phyloP scores from a whole-genome alignment of 1,284 basidiomycete genomes.

The Gomphus sp. region DNA sequence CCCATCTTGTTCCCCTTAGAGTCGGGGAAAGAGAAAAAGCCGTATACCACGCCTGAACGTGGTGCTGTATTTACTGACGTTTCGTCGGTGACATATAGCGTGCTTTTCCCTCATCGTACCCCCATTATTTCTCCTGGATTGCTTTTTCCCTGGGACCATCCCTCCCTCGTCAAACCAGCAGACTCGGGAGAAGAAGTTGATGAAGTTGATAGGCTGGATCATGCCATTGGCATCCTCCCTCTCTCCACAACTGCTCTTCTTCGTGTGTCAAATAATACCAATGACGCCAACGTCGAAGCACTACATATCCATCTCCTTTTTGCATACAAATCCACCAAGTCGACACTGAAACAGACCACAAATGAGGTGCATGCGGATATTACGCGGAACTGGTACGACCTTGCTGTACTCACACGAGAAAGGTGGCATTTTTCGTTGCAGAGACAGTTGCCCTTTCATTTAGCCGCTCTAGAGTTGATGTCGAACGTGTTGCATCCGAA shows the following conservation, averaged over 20 bases:
- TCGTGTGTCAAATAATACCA: constrained; percentile 29
- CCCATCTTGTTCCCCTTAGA: constrained; percentile 21
- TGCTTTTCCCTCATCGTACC: constrained; percentile 28
- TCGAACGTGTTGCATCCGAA: background rate
- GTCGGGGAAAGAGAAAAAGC: constrained; percentile 13
- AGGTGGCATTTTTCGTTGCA: constrained; percentile 27
- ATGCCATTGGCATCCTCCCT: constrained; percentile 36
- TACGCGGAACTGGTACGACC: constrained; percentile 56
- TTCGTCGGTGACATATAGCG: constrained; percentile 41
- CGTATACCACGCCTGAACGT: constrained; percentile 14
- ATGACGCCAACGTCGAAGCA: constrained; percentile 29
- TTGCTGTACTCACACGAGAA: constrained; percentile 47
- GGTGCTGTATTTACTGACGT: constrained; percentile 19
- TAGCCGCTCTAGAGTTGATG: constrained; percentile 59
- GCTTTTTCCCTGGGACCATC: constrained; percentile 20
- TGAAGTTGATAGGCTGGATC: constrained; percentile 11
- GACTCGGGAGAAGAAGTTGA: constrained; percentile 16
- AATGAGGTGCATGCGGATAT: constrained; percentile 44
- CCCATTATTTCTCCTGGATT: constrained; percentile 27
- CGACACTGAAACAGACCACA: constrained; percentile 27
- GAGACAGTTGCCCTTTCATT: constrained; percentile 52
- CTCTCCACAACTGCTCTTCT: constrained; percentile 48
- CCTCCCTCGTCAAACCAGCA: constrained; percentile 15
- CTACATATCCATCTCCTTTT: constrained; percentile 55
- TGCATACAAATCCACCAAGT: constrained; percentile 30